These are phyloP conservation scores for Aspergillus quadricinctus DNA, from an alignment of 2,329 filamentous ascomycete species.

Conservation along the genomic window DNA sequence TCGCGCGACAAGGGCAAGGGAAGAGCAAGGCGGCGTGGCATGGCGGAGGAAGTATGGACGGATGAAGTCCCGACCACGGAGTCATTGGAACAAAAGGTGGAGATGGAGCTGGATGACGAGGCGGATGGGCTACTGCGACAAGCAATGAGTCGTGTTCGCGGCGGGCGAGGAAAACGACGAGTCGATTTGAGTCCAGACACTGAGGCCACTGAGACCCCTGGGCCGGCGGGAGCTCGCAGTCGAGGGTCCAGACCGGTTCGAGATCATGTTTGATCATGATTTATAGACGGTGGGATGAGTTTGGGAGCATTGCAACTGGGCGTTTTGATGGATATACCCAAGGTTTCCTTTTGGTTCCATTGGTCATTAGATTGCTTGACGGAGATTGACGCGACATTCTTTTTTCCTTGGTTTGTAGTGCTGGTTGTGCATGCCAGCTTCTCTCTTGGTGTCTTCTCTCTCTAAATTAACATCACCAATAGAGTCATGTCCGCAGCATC, in stretches of 20 bases:
- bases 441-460: not conserved
- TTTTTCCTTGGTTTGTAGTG: not conserved
- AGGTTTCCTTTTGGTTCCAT: not conserved
- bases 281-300: not conserved
- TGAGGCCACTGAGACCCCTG: conserved; percentile 22
- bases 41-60: conserved; percentile 31
- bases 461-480: not conserved
- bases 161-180: conserved; percentile 19
- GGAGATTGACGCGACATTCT: not conserved
- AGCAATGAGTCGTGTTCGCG: conserved; percentile 32
- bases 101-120: conserved; percentile 42
- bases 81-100: conserved; percentile 31
- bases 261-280: conserved; percentile 17
- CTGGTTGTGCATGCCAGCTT: not conserved
- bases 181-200: conserved; percentile 15
- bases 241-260: conserved; percentile 17
- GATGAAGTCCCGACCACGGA: conserved; percentile 26
- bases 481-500: not conserved
- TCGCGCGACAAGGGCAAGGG: conserved; percentile 29
- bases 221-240: conserved; percentile 13
- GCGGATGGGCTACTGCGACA: conserved; percentile 39
- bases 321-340: conserved; percentile 12
- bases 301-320: conserved; percentile 13
- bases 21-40: conserved; percentile 19
- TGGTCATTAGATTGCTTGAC: not conserved